Evolutionary conservation across 2,329 filamentous ascomycete species (phyloP).

Genomic region (Dryadomyces quercivorus): DNA sequence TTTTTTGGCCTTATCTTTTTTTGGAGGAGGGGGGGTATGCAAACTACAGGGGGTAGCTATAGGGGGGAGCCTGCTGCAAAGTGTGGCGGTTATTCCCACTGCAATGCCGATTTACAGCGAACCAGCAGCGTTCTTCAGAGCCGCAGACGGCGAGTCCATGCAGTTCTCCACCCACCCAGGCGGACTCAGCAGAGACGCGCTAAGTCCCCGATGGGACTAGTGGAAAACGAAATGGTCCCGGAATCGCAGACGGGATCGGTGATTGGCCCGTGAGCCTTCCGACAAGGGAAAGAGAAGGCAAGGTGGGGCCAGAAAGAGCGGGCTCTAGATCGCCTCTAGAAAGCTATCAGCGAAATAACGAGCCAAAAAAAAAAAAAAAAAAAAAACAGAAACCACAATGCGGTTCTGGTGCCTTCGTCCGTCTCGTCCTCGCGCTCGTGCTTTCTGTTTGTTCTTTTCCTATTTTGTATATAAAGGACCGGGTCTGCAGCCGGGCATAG

Average conservation of each 20-base stretch:
- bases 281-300: neutral
- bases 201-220: neutral
- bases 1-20: neutral
- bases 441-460: neutral
- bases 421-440: conserved; percentile 4
- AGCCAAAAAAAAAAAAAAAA: neutral
- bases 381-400: neutral
- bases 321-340: conserved; percentile 3
- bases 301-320: neutral
- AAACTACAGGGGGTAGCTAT: neutral
- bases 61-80: neutral
- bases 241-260: neutral
- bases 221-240: neutral
- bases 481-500: neutral
- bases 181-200: neutral
- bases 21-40: neutral
- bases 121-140: neutral
- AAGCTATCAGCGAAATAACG: conserved; percentile 2
- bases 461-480: neutral
- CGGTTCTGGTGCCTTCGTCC: neutral
- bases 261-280: neutral
- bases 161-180: neutral
- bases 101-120: neutral
- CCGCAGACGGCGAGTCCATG: neutral
- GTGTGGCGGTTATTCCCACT: neutral